phyloP scores from a whole-genome alignment of 1,284 basidiomycete species.

The Cryptococcus deneoformans region DNA sequence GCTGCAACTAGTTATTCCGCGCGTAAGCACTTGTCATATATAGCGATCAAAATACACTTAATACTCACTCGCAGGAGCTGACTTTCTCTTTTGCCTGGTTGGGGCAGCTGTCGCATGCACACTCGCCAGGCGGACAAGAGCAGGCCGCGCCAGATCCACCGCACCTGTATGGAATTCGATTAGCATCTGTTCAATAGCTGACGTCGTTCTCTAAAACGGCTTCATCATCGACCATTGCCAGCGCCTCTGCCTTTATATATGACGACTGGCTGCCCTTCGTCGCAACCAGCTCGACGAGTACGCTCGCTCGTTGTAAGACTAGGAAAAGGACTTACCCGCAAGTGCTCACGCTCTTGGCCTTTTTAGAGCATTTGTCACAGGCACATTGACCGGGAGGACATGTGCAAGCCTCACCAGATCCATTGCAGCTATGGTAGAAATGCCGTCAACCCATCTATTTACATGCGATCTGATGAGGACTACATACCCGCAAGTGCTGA shows the following conservation, averaged over 20 bases:
- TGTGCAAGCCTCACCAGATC: neutral
- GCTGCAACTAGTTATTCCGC: neutral
- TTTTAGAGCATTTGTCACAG: constrained; percentile 12
- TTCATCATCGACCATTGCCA: no score
- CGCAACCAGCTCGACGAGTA: no score
- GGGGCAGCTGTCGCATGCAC: constrained; percentile 23
- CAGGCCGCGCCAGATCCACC: constrained; percentile 14
- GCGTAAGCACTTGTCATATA: neutral
- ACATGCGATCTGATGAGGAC: no score
- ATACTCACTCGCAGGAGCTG: constrained; percentile 4
- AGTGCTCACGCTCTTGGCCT: neutral
- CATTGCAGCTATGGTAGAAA: neutral
- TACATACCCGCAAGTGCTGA: constrained; percentile 3
- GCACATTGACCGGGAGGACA: neutral
- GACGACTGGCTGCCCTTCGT: no score
- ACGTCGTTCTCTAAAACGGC: no score
- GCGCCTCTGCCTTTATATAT: no score
- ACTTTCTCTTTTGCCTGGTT: constrained; percentile 8
- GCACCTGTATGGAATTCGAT: neutral
- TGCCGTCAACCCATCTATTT: no score
- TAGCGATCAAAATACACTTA: neutral
- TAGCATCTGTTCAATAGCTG: no score
- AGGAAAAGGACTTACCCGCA: neutral
- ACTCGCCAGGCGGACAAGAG: constrained; percentile 13
- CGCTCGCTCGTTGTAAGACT: no score